Conservation (phyloP, 257 asterid genomes). For the Gentiana macrophylla region DNA sequence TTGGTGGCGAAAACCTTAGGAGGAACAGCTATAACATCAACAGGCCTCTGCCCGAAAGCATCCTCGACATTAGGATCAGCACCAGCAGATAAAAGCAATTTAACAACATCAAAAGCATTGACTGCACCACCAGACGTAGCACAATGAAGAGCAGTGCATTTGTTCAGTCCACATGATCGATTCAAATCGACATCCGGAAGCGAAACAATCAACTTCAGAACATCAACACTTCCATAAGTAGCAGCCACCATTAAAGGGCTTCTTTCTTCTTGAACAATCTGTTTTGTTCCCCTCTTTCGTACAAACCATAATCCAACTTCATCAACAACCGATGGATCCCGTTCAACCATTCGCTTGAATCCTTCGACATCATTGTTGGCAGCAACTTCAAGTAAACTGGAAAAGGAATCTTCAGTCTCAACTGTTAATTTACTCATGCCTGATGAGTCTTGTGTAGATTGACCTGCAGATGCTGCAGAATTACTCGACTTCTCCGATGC, state of each 20-base stretch:
- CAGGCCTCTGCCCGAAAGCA: slow-evolving; percentile 46
- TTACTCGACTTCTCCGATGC: slow-evolving; percentile 31
- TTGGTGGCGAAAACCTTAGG: slow-evolving; percentile 39
- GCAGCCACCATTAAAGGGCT: slow-evolving; percentile 97
- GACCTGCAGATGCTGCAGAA: slow-evolving; percentile 16
- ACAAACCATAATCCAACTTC: slow-evolving; percentile 74
- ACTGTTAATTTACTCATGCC: slow-evolving; percentile 34
- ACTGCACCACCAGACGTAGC: slow-evolving; percentile 77
- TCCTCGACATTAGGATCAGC: slow-evolving; percentile 80
- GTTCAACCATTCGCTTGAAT: slow-evolving; percentile 58
- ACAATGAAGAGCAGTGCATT: slow-evolving; percentile 92
- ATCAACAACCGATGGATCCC: slow-evolving; percentile 61
- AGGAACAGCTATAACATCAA: slow-evolving; percentile 55
- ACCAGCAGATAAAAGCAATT: slow-evolving; percentile 73
- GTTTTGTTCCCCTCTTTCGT: slow-evolving; percentile 60
- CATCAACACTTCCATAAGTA: slow-evolving; percentile 71
- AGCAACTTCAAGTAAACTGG: slow-evolving; percentile 77
- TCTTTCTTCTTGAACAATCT: slow-evolving; percentile 54
- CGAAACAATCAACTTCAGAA: slow-evolving; percentile 63
- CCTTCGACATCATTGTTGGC: slow-evolving; percentile 69
- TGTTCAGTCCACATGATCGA: slow-evolving; percentile 56
- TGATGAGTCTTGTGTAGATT: slow-evolving; percentile 13
- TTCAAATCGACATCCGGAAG: slow-evolving; percentile 80
- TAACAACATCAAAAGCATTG: slow-evolving; percentile 40
- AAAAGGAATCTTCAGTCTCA: slow-evolving; percentile 59